Evolutionary conservation across 1,139 yeast species (phyloP), one percentile per base, ranked within the genome.

Genomic region (Geotrichum candidum): DNA sequence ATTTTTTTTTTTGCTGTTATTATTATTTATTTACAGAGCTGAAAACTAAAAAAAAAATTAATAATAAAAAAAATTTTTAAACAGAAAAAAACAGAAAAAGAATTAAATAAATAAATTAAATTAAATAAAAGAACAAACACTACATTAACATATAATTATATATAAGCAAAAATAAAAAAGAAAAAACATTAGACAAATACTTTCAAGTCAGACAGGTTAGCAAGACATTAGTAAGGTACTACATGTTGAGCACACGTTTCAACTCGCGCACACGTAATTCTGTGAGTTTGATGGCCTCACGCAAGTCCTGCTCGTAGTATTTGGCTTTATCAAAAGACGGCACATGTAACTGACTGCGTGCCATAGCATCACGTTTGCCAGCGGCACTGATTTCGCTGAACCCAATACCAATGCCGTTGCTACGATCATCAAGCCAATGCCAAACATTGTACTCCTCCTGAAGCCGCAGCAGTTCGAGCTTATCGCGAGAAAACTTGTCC

Each of bases 391-490:
- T 5, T n/a, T n/a, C 18, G 3, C 48, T 41, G 22, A n/a, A 41
- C n/a, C 18, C 48, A 61, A 63, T 29, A 56, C 61, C 46, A 61
- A 63, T 29, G 57, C 61, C 46, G 72, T 69, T 5, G 71, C 74
- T 57, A 80, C 88, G 80, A 55, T 82, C 82, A 61, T 84, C 83
- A 54, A 90, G 80, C 97, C 97, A 91, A 58, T 84, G 81, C 96
- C 97, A 91, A 62, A 91, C 73, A 52, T 82, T 81, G 51, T 81
- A 80, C 73, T 90, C 96, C 63, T 85, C 83, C 61, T 80, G 78
- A 65, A 78, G 68, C 29, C 63, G 55, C 31, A 55, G 57, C 56
- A 33, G 60, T 27, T 51, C 66, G 50, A 58, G 61, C 61, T 25
- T 60, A 3, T 51, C 64, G 7, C 48, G 11, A 1, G 60, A 51